phyloP scores from a whole-genome alignment of 768 basidiomycete species.

The Chlorophyllum brunneum region DNA sequence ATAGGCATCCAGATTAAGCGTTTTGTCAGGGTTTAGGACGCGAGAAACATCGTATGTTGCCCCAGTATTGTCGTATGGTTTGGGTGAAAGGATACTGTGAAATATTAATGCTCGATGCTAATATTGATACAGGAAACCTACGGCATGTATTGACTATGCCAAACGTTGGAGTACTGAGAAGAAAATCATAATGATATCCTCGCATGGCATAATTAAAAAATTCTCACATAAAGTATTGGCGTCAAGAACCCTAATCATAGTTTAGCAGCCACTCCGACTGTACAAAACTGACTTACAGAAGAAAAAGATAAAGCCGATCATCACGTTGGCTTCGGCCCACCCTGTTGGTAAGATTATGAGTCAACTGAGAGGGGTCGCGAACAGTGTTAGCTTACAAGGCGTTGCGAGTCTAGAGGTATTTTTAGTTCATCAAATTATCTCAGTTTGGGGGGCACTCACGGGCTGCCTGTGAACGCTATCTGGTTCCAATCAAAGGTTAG shows the following conservation, averaged over 20 bases:
- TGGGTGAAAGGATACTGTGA: slow-evolving; percentile 39
- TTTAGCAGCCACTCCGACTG: background rate
- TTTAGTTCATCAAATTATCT: slow-evolving; percentile 10
- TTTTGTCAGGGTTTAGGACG: slow-evolving; percentile 36
- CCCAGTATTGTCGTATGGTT: slow-evolving; percentile 60
- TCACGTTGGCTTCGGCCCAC: slow-evolving; percentile 76
- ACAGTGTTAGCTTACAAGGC: slow-evolving; percentile 33
- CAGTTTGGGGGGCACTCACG: slow-evolving; percentile 32
- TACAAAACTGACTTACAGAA: slow-evolving; percentile 42
- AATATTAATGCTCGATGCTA: background rate
- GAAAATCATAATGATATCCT: slow-evolving; percentile 14
- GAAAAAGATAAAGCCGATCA: slow-evolving; percentile 58
- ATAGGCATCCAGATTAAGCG: slow-evolving; percentile 42
- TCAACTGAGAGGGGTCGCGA: slow-evolving; percentile 5
- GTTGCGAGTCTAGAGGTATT: slow-evolving; percentile 36
- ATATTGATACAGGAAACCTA: slow-evolving; percentile 22
- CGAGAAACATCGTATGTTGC: slow-evolving; percentile 35
- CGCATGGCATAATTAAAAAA: background rate
- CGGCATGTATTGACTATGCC: slow-evolving; percentile 59
- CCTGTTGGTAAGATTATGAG: slow-evolving; percentile 30
- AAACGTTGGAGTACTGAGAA: slow-evolving; percentile 46
- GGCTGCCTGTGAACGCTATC: slow-evolving; percentile 67
- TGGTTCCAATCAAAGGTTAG: slow-evolving; percentile 62
- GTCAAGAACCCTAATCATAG: slow-evolving; percentile 41
- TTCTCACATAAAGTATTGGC: slow-evolving; percentile 42